Evolutionary conservation across 208 protist species (phyloP), one percentile per base, ranked within the genome.

Genomic region (Leishmania lainsoni): DNA sequence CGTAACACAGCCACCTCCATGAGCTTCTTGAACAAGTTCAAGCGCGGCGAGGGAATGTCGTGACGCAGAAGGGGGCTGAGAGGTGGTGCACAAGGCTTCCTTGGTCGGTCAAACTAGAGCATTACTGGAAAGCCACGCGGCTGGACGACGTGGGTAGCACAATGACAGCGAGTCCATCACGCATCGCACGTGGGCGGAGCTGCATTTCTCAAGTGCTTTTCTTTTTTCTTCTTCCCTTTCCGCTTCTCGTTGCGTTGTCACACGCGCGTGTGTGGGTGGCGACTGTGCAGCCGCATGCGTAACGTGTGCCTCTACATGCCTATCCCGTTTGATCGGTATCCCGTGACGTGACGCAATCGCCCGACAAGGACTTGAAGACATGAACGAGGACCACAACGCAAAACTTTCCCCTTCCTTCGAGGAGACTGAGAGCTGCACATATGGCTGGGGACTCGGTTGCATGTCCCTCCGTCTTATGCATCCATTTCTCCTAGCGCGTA

Each of bases 11-110:
- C 89, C 0, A 93, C 90, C 29, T 89, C 87, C 6, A 95, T 95
- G 45, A 92, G 87, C 71, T 92, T 96, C 65, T 66, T 96, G 59
- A 89, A 81, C 75, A 92, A 94, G 75, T 93, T 94, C 52, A 96
- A 94, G 80, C 92, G 91, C 32, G 83, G 83, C 22, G 84, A 86
- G 2, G 76, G 71, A 22, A 84, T 81, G 77, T 66, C 49, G 4
- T 70, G 79, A 86, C 56, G 56, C 45, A 20, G n/a, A 76, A 68
- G 52, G 9, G 52, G 0, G 69, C 16, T 22, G 14, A 5, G 56
- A 12, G 12, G 56, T 20, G 48, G 71, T 26, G 49, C 9, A 39
- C 49, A 17, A 75, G 1, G 4, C n/a, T 61, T 42, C 35, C 8
- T 48, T 48, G 39, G 17, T 17, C 22, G 8, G 35, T 39, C 17